Evolutionary conservation across 164 flowering plant species (phyloP), one percentile per base, ranked within the genome.

Genomic region (Hamamelis virginiana): DNA sequence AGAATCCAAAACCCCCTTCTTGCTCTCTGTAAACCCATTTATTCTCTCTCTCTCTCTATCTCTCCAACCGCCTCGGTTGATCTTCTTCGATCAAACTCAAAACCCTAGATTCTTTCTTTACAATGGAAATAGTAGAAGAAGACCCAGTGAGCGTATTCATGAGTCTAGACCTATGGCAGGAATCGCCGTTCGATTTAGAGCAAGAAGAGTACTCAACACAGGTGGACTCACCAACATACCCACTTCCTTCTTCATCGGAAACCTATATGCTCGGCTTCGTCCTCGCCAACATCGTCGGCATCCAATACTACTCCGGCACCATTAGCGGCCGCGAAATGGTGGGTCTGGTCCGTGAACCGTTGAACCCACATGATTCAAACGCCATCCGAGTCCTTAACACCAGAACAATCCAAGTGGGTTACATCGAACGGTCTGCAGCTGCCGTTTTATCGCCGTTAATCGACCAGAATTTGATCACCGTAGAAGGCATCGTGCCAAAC

Each of bases 311-410:
- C 75, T 19, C 74, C 1, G 96, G 89, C 58, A 75, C 67, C 10
- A 80, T 94, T 70, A 81, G 69, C 69, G 97, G 91, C 62, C 80
- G 94, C 0, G 91, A 94, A 70, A 72, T 92, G 87, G 97, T 94
- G 56, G 93, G 91, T 55, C 75, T 94, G 25, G 84, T 92, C 43
- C 89, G 97, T 1, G 92, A 94, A 25, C 97, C 97, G 23, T 61
- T 83, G 11, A 90, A 92, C 59, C 82, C 81, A 2, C 66, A 78
- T 67, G 97, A 94, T 55, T 21, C 70, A 11, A 92, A 94, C 77
- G 97, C 97, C 38, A 86, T 94, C 65, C 87, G 84, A 63, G 97
- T 94, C 8, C 65, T 88, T 58, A 87, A 92, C 69, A 91, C 79
- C 4, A 47, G 84, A 9, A 59, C 73, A 27, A 27, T 61, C 22